Evolutionary conservation across 305 asterid species (phyloP).

Genomic region (Fraxinus paxiana): DNA sequence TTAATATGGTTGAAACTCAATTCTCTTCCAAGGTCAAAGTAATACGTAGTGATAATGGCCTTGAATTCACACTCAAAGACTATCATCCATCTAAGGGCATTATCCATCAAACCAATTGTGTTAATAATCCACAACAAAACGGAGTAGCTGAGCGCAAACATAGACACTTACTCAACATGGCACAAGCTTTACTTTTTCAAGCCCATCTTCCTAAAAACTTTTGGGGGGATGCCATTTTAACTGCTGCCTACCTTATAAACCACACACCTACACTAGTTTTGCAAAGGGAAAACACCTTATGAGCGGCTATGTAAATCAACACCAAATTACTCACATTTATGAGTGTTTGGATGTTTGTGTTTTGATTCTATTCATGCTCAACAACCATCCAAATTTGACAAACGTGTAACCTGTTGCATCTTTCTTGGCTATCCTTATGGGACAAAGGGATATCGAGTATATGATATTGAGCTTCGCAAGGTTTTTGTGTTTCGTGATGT

Average conservation of each 20-base stretch:
- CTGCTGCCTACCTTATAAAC: background rate
- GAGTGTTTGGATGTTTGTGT: background rate
- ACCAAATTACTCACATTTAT: background rate
- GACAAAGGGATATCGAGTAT: background rate
- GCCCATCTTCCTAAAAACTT: background rate
- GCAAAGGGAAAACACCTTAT: background rate
- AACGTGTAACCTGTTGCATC: background rate
- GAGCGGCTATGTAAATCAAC: background rate
- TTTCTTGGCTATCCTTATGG: background rate
- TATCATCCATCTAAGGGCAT: background rate
- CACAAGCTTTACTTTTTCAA: constrained; percentile 4
- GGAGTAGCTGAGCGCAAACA: constrained; percentile 6
- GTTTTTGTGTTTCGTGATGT: background rate
- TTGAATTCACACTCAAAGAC: background rate
- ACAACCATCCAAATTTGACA: background rate
- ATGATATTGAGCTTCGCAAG: background rate
- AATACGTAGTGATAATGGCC: background rate
- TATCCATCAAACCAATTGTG: constrained; percentile 3
- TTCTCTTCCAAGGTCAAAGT: background rate
- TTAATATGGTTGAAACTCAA: too few species aligned
- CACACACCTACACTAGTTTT: background rate
- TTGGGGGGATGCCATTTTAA: constrained; percentile 8
- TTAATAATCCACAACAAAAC: constrained; percentile 12
- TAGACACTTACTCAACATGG: background rate
- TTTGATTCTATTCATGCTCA: background rate